phyloP scores from a whole-genome alignment of 75 land plant species.

The Ceratopteris richardii region DNA sequence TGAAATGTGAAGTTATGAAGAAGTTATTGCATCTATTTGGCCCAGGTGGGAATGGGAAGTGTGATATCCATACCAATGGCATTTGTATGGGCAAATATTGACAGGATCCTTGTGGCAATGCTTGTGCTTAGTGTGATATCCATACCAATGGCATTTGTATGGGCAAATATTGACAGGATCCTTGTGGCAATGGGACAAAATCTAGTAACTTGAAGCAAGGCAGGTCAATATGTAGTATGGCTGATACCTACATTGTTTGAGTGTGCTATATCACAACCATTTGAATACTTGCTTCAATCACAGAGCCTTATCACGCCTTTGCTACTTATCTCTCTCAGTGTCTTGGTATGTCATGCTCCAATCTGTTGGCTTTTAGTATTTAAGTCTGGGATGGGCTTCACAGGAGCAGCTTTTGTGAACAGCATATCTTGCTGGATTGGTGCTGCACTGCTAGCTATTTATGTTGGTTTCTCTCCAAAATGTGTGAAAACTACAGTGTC shows the following conservation, averaged over 20 bases:
- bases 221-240: slow-evolving; percentile 52
- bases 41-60: background rate
- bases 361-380: slow-evolving; percentile 60
- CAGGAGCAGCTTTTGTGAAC: slow-evolving; percentile 70
- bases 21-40: too few relatives aligned
- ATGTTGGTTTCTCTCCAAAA: slow-evolving; percentile 13
- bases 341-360: slow-evolving; percentile 44
- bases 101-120: slow-evolving; percentile 73
- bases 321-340: slow-evolving; percentile 40
- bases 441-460: slow-evolving; percentile 18
- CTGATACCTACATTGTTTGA: slow-evolving; percentile 70
- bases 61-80: too few relatives aligned
- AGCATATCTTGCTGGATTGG: slow-evolving; percentile 65
- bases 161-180: slow-evolving; percentile 46
- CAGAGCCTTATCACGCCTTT: slow-evolving; percentile 70
- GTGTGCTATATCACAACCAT: slow-evolving; percentile 50
- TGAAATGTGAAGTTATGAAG: too few relatives aligned
- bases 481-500: slow-evolving; percentile 47
- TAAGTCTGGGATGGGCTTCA: slow-evolving; percentile 57
- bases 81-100: slow-evolving; percentile 69
- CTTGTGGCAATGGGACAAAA: slow-evolving; percentile 50
- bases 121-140: slow-evolving; percentile 35
- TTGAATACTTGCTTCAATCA: slow-evolving; percentile 53
- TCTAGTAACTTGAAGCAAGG: slow-evolving; percentile 34
- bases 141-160: slow-evolving; percentile 54